Percentiles rank a stretch among this genome's conserved stretches.
Conservation (phyloP, 2,329 filamentous ascomycete genomes). For the Lithohypha guttulata region DNA sequence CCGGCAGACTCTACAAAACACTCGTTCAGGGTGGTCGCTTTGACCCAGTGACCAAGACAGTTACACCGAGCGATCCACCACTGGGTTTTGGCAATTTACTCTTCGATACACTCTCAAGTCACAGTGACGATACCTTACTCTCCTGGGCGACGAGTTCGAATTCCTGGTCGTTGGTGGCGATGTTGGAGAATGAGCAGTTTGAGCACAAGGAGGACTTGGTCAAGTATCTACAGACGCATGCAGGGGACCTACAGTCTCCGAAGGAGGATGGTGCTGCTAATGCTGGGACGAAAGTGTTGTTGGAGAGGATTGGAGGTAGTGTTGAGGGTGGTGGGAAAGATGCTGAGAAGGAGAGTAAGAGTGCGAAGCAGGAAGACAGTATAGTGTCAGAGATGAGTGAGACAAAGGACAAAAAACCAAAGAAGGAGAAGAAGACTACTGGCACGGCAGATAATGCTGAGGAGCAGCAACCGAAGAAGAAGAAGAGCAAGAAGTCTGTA, state of each 20-base stretch:
- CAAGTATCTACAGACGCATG: slow-evolving; percentile 61
- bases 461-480: too few species aligned
- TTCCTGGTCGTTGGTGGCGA: slow-evolving; percentile 72
- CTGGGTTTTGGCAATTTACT: slow-evolving; percentile 70
- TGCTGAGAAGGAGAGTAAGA: too few species aligned
- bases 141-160: slow-evolving; percentile 79
- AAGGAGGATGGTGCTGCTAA: slow-evolving; percentile 45
- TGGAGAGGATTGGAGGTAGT: slow-evolving; percentile 28
- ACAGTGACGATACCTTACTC: slow-evolving; percentile 43
- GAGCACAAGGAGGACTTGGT: slow-evolving; percentile 54
- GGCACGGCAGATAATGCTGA: too few species aligned
- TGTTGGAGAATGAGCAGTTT: slow-evolving; percentile 68
- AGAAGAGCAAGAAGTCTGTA: too few species aligned
- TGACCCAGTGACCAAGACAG: slow-evolving; percentile 59
- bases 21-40: slow-evolving; percentile 83
- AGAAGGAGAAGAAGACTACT: too few species aligned
- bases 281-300: slow-evolving; percentile 38
- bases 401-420: too few species aligned
- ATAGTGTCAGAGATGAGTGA: too few species aligned
- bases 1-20: slow-evolving; percentile 78
- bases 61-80: slow-evolving; percentile 59
- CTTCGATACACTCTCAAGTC: slow-evolving; percentile 62
- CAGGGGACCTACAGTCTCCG: slow-evolving; percentile 53
- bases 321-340: too few species aligned
- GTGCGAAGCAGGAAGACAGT: too few species aligned